A percentile compares a stretch with the other conserved stretches of the same genome.
phyloP scores from a whole-genome alignment of 2,329 filamentous ascomycete genomes.

The Beauveria asiatica region DNA sequence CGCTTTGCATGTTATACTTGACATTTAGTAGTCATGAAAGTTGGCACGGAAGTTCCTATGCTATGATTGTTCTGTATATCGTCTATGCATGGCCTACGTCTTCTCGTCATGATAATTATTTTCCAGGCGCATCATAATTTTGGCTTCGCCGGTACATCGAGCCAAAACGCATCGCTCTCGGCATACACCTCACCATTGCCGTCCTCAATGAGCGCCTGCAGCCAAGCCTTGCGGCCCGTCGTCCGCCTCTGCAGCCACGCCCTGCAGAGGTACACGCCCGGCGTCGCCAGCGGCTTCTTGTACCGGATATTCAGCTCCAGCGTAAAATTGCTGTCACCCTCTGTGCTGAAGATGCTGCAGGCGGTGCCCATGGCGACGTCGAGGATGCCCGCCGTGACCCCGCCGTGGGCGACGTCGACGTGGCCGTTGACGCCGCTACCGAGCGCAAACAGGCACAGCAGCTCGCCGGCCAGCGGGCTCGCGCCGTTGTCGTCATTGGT shows the following conservation, averaged over 20 bases:
- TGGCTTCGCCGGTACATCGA: neutral
- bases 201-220: conserved; percentile 13
- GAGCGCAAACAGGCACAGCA: conserved; percentile 9
- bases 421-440: conserved; percentile 16
- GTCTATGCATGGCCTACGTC: neutral
- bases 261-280: conserved; percentile 11
- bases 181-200: conserved; percentile 3
- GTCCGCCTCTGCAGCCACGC: conserved; percentile 10
- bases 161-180: conserved; percentile 4
- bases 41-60: neutral
- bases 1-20: neutral
- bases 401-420: conserved; percentile 16
- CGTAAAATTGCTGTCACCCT: conserved; percentile 15
- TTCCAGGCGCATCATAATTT: neutral
- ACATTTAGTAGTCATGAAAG: neutral
- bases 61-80: neutral
- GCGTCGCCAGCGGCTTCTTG: conserved; percentile 12
- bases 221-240: conserved; percentile 16
- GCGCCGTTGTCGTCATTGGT: neutral
- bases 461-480: neutral
- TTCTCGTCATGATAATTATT: neutral
- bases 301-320: conserved; percentile 15
- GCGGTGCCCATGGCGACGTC: conserved; percentile 16
- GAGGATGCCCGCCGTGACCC: conserved; percentile 15
- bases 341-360: conserved; percentile 10